phyloP scores from a whole-genome alignment of 2,329 filamentous ascomycete species.

The Colletotrichum sp. region DNA sequence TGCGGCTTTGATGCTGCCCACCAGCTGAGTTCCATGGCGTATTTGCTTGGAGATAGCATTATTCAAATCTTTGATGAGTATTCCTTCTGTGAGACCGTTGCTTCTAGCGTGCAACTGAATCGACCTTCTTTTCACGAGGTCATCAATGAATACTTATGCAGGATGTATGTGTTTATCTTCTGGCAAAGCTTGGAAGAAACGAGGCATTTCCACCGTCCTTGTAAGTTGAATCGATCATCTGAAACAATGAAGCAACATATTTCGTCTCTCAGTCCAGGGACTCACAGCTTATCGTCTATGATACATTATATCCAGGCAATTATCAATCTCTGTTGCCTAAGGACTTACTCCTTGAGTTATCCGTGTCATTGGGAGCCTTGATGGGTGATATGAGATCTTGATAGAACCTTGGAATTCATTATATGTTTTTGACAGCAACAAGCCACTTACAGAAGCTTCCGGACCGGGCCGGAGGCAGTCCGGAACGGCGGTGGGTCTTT shows the following conservation, averaged over 20 bases:
- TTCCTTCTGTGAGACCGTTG: background rate
- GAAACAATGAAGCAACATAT: background rate
- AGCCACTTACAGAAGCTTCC: no score
- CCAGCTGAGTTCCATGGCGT: background rate
- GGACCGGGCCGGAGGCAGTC: background rate
- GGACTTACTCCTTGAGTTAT: background rate
- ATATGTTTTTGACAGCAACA: no score
- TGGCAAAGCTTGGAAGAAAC: background rate
- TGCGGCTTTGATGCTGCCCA: background rate
- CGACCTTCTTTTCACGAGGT: background rate
- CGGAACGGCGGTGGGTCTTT: background rate
- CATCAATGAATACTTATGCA: background rate
- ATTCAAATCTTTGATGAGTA: background rate
- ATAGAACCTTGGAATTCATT: no score
- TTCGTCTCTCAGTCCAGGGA: background rate
- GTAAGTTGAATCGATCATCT: background rate
- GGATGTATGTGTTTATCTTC: background rate
- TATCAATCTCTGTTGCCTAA: background rate
- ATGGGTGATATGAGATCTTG: background rate
- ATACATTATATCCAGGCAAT: background rate
- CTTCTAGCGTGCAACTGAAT: background rate
- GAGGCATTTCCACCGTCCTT: background rate
- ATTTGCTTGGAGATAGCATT: background rate
- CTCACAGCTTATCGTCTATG: no score
- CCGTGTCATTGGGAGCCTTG: background rate